Percentiles rank a stretch among this genome's conserved stretches.
Evolutionary conservation across 257 asterid genomes (phyloP).

Genomic region (Ajuga chamaepitys): DNA sequence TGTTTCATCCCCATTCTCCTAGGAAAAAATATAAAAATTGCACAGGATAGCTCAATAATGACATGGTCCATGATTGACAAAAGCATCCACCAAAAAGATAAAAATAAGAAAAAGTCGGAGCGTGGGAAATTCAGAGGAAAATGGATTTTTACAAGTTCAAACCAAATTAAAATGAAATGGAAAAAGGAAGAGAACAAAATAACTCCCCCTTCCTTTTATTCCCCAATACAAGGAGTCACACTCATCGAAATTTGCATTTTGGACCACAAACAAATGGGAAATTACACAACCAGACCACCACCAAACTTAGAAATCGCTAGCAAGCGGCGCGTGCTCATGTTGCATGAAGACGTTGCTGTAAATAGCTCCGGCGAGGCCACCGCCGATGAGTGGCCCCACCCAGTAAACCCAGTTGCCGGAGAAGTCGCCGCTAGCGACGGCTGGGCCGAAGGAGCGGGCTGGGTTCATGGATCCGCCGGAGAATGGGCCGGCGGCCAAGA

Average conservation of each 20-base stretch:
- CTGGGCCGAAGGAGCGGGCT: constrained; percentile 84
- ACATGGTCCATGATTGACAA: background rate
- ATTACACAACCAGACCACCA: background rate
- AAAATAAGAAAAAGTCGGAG: too few species aligned
- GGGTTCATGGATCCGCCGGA: constrained; percentile 99
- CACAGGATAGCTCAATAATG: background rate
- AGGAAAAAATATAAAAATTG: too few species aligned
- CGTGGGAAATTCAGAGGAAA: constrained; percentile 17
- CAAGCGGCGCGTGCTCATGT: constrained; percentile 47
- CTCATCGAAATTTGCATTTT: constrained; percentile 3
- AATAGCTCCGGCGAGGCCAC: constrained; percentile 70
- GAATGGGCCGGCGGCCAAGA: constrained; percentile 90
- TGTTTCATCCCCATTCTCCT: too few species aligned
- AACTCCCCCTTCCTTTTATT: constrained; percentile 24
- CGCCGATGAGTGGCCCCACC: constrained; percentile 88
- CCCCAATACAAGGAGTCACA: constrained; percentile 12
- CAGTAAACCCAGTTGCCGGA: constrained; percentile 72
- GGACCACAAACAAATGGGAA: constrained; percentile 21
- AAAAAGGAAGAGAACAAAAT: constrained; percentile 13
- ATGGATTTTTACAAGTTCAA: constrained; percentile 26
- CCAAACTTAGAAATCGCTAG: constrained; percentile 31
- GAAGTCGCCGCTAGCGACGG: constrained; percentile 58
- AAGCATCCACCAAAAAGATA: constrained; percentile 13
- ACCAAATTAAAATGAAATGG: constrained; percentile 16
- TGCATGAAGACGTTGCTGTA: constrained; percentile 53